Evolutionary conservation across 1,139 yeast genomes (phyloP).

Genomic region (Hyphopichia burtonii): DNA sequence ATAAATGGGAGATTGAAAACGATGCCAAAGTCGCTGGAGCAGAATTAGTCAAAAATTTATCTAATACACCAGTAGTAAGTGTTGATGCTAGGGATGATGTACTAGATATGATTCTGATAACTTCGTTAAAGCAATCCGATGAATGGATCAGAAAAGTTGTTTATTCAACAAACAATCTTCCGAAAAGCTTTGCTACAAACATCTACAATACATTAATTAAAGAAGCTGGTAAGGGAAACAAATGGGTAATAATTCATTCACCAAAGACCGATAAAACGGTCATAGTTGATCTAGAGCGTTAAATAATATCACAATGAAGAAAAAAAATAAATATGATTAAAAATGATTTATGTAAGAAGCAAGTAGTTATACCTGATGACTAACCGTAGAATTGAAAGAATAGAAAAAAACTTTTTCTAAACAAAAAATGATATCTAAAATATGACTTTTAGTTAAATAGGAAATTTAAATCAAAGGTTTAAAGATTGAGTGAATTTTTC

Average conservation of each 20-base stretch:
- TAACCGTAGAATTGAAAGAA: not conserved
- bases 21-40: conserved; percentile 64
- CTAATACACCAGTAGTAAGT: conserved; percentile 67
- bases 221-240: conserved; percentile 68
- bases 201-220: conserved; percentile 70
- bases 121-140: conserved; percentile 74
- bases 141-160: conserved; percentile 89
- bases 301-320: conserved; percentile 4
- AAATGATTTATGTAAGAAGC: not conserved
- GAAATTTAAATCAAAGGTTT: not conserved
- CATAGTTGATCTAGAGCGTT: conserved; percentile 64
- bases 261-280: conserved; percentile 71
- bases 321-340: not conserved
- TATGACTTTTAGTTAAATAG: too few species aligned
- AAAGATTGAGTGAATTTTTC: not conserved
- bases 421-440: too few species aligned
- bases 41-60: conserved; percentile 51
- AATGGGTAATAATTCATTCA: conserved; percentile 73
- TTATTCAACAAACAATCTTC: conserved; percentile 53
- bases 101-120: conserved; percentile 73
- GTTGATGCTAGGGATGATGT: conserved; percentile 84
- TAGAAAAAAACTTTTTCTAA: not conserved
- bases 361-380: not conserved
- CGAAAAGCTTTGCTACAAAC: conserved; percentile 73
- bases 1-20: conserved; percentile 78